A percentile compares a stretch with the other conserved stretches of the same genome.
Conservation (phyloP, 2,329 filamentous ascomycete genomes). For the Thielaviopsis punctulata region DNA sequence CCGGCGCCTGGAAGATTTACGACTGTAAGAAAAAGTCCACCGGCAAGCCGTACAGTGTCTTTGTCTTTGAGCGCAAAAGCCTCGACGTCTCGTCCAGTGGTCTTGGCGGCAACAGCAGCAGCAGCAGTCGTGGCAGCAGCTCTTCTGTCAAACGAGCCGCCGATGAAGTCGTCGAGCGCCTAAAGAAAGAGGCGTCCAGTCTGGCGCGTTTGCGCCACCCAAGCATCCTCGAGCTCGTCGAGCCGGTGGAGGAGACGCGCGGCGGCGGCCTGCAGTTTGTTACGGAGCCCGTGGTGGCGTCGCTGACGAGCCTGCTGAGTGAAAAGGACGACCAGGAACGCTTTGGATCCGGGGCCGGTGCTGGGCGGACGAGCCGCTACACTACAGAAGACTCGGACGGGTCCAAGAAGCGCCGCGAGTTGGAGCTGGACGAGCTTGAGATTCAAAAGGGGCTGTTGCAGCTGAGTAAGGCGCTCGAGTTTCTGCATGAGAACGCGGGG, state of each 20-base stretch:
- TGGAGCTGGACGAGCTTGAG: slow-evolving; percentile 92
- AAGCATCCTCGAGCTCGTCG: slow-evolving; percentile 77
- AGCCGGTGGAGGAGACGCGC: slow-evolving; percentile 88
- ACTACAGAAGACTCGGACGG: slow-evolving; percentile 67
- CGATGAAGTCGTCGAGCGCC: slow-evolving; percentile 76
- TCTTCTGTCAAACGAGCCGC: slow-evolving; percentile 61
- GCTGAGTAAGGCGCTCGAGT: slow-evolving; percentile 84
- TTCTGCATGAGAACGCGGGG: slow-evolving; percentile 85
- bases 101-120: slow-evolving; percentile 25
- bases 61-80: slow-evolving; percentile 82
- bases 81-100: slow-evolving; percentile 41
- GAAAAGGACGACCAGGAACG: slow-evolving; percentile 83
- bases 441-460: slow-evolving; percentile 93
- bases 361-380: slow-evolving; percentile 59
- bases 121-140: slow-evolving; percentile 27
- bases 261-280: slow-evolving; percentile 89
- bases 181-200: slow-evolving; percentile 83
- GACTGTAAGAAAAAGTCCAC: slow-evolving; percentile 95
- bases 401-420: slow-evolving; percentile 53
- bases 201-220: slow-evolving; percentile 80
- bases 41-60: slow-evolving; percentile 74
- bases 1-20: slow-evolving; percentile 93
- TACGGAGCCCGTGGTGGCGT: slow-evolving; percentile 79
- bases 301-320: slow-evolving; percentile 61
- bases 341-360: slow-evolving; percentile 36